Percentiles rank a stretch among this genome's conserved stretches.
These are phyloP conservation scores for Alternaria brassicicola DNA, from an alignment of 2,329 filamentous ascomycete genomes.

Conservation along the genomic window DNA sequence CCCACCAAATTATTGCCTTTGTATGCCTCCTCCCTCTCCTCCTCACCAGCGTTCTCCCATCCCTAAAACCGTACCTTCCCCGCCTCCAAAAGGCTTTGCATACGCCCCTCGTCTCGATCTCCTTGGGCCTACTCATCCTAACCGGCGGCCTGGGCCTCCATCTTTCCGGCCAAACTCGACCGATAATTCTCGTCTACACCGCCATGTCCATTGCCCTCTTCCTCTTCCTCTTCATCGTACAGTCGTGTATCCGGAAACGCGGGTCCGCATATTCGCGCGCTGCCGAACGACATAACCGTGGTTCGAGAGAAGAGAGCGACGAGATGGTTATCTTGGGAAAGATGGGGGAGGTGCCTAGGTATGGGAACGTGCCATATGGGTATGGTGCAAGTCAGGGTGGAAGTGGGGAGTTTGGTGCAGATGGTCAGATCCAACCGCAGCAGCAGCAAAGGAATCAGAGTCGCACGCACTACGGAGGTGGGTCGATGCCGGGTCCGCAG, in stretches of 20 bases:
- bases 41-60: conserved; percentile 31
- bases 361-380: conserved; percentile 6
- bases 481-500: conserved; percentile 46
- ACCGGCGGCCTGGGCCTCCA: conserved; percentile 44
- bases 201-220: conserved; percentile 33
- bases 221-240: conserved; percentile 27
- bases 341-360: conserved; percentile 11
- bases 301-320: conserved; percentile 28
- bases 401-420: conserved; percentile 15
- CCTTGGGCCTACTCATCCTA: conserved; percentile 36
- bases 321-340: conserved; percentile 30
- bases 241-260: conserved; percentile 35
- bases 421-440: conserved; percentile 8
- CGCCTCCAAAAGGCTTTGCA: conserved; percentile 48
- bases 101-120: conserved; percentile 51
- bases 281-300: conserved; percentile 8
- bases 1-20: conserved; percentile 57
- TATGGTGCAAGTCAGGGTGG: neutral
- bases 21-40: conserved; percentile 54
- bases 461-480: conserved; percentile 31
- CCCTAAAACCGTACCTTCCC: conserved; percentile 31
- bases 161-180: conserved; percentile 29
- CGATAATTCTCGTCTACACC: conserved; percentile 39
- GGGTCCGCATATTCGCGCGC: conserved; percentile 35
- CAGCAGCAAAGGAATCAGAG: conserved; percentile 8